Base-by-base conservation (phyloP, 768 basidiomycete species). In the Clathrus columnatus region DNA sequence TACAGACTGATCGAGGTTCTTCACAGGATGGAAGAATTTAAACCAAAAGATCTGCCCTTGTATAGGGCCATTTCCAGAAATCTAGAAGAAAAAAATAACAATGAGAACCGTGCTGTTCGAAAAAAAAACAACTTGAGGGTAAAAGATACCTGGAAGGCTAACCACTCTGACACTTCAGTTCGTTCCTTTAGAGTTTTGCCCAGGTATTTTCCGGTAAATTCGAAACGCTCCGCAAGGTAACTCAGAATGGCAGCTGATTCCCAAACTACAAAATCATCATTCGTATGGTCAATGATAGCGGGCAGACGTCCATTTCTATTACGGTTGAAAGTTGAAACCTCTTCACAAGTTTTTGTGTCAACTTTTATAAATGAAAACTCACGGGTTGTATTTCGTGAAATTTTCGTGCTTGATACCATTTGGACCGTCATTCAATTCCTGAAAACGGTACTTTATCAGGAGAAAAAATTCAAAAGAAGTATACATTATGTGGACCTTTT, bases 151-250 rank as follows among this genome's bases (percentile, higher is more conserved):
- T 51, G 50, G 16, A 7, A 51, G 14, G 36, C n/a, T n/a, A 51
- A 24, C 28, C 50, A 51, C 36, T 26, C 28, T 29, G 27, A 51
- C 16, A 51, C 50, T 32, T 51, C 50, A 6, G 50, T 29, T 23
- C 28, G 23, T 14, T 51, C 50, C 21, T 51, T 23, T 7, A 51
- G 28, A n/a, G 24, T n/a, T 3, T 17, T 18, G 20, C 28, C 50
- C 4, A n/a, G 11, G 63, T 91, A 85, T 61, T 79, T 75, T 65
- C 76, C 68, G 17, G 86, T 79, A 61, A 74, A 82, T 68, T 95
- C 92, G 63, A 85, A 92, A 63, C 84, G 80, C 64, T 89, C 84
- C 20, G 76, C 75, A 49, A 95, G 79, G 65, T 89, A 93, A n/a
- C 91, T 68, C 51, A 92, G 68, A 58, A 94, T 91, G 11, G 91